These are phyloP conservation scores for Solanum megistacrolobum DNA, from an alignment of 257 asterid species.

Conservation along the genomic window DNA sequence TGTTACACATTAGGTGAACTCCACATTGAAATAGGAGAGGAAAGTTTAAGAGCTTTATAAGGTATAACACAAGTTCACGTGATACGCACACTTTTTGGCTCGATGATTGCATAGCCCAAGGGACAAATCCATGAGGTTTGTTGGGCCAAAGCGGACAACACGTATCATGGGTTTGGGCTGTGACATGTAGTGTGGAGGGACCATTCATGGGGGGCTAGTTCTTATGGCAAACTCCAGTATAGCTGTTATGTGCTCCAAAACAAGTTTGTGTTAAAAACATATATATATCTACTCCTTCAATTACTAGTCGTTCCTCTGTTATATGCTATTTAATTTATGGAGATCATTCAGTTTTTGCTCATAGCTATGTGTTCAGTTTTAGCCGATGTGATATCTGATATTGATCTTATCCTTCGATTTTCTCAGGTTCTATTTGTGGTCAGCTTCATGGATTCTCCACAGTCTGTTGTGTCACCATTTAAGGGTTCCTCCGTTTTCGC, in stretches of 20 bases:
- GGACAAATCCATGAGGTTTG: not conserved
- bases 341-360: not conserved
- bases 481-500: constrained; percentile 39
- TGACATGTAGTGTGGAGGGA: not conserved
- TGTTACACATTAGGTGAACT: not conserved
- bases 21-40: not conserved
- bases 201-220: not conserved
- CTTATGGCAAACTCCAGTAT: not conserved
- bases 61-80: not conserved
- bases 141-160: not conserved
- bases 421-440: not conserved
- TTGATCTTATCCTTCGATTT: not conserved
- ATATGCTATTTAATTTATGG: not conserved
- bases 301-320: not conserved
- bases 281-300: not conserved
- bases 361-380: not conserved
- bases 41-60: not conserved
- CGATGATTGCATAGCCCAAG: not conserved
- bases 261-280: not conserved
- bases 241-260: not conserved
- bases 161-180: not conserved
- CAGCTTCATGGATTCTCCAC: constrained; percentile 80
- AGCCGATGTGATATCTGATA: not conserved
- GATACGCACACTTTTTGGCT: not conserved
- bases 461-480: constrained; percentile 81